A percentile compares a stretch with the other conserved stretches of the same genome.
Evolutionary conservation across 495 filamentous ascomycete genomes (phyloP).

Genomic region (Podospora australis): DNA sequence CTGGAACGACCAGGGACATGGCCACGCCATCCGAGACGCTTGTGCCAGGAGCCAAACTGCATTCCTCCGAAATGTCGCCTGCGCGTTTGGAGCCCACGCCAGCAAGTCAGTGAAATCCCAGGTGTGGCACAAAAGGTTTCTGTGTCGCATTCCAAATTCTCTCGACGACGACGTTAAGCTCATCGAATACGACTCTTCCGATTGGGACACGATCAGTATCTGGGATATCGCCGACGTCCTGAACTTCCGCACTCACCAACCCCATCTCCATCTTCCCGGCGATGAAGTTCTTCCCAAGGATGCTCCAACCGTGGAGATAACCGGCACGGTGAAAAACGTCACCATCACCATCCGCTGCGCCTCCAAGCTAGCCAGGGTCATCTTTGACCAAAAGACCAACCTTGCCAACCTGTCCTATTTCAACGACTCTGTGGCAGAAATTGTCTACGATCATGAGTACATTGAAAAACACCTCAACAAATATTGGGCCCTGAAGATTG

Average conservation of each 20-base stretch:
- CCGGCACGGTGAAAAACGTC: not conserved
- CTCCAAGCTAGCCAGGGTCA: not conserved
- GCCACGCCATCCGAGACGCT: slow-evolving; percentile 31
- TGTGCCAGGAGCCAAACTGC: slow-evolving; percentile 39
- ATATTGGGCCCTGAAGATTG: slow-evolving; percentile 11
- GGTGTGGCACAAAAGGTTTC: slow-evolving; percentile 34
- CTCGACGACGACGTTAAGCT: slow-evolving; percentile 13
- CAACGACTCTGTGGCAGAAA: not conserved
- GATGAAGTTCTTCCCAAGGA: not conserved
- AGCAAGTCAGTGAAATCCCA: slow-evolving; percentile 33
- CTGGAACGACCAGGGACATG: slow-evolving; percentile 36
- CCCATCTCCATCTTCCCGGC: not conserved
- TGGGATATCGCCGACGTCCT: not conserved
- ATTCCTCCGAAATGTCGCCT: slow-evolving; percentile 36
- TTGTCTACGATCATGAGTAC: not conserved
- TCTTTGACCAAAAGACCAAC: not conserved
- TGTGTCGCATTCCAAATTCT: slow-evolving; percentile 5
- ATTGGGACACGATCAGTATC: not conserved
- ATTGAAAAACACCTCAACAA: slow-evolving; percentile 12
- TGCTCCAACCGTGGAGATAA: not conserved
- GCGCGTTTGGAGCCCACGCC: slow-evolving; percentile 35
- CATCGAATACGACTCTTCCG: not conserved
- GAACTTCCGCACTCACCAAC: not conserved
- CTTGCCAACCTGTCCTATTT: not conserved
- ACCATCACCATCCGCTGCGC: not conserved